Conservation (phyloP, 192 early-diverging fungal genomes). For the Kappamyces sp. region DNA sequence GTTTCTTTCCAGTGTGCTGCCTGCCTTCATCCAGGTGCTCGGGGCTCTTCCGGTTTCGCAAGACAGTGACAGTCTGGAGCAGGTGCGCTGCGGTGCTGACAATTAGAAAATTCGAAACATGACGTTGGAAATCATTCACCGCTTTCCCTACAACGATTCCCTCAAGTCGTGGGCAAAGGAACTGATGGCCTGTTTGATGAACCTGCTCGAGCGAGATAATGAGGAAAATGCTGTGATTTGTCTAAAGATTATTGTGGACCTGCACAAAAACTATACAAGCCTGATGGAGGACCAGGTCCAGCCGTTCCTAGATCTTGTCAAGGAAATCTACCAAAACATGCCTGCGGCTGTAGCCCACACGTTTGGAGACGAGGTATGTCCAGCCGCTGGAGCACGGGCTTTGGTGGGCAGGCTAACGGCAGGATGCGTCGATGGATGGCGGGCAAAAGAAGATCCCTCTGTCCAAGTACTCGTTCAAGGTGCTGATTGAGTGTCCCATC, state of each 20-base stretch:
- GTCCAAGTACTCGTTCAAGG: conserved; percentile 89
- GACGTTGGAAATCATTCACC: conserved; percentile 86
- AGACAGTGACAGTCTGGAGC: not conserved
- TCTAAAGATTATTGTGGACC: conserved; percentile 91
- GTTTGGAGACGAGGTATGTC: conserved; percentile 56
- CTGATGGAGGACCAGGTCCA: conserved; percentile 80
- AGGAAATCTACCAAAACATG: conserved; percentile 93
- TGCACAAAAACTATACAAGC: conserved; percentile 81
- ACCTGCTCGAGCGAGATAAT: conserved; percentile 80
- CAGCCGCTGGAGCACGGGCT: not conserved
- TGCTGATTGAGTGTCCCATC: conserved; percentile 96
- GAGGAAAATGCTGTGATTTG: conserved; percentile 95
- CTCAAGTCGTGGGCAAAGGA: conserved; percentile 71
- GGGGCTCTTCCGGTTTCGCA: conserved; percentile 18
- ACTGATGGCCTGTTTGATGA: conserved; percentile 66
- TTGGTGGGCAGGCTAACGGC: conserved; percentile 7
- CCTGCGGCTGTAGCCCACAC: conserved; percentile 70
- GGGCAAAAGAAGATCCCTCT: conserved; percentile 19
- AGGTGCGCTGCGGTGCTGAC: not conserved
- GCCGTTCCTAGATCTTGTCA: conserved; percentile 84
- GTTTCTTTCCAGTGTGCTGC: conserved; percentile 71
- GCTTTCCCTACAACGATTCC: conserved; percentile 83
- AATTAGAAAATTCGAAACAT: conserved; percentile 78
- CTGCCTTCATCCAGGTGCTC: conserved; percentile 74
- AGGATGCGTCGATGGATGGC: not conserved